A percentile compares a stretch with the other conserved stretches of the same genome.
Conservation (phyloP, 2,329 filamentous ascomycete species). For the Alternaria triticina region DNA sequence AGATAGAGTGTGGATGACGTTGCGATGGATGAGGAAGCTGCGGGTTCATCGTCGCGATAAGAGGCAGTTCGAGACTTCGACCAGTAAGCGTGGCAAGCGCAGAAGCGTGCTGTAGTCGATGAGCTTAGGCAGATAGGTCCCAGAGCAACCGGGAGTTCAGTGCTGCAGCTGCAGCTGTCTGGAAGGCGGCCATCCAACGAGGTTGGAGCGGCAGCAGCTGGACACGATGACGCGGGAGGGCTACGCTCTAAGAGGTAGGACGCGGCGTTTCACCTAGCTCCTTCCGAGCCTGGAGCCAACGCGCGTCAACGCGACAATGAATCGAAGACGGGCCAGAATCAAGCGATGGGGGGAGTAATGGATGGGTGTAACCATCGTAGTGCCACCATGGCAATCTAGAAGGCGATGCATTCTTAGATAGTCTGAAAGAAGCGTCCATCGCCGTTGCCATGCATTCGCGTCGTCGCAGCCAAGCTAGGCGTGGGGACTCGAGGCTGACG, state of each 20-base stretch:
- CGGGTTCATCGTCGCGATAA: conserved; percentile 1
- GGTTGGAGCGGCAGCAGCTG: background rate
- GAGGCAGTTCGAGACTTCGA: background rate
- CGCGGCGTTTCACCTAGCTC: conserved; percentile 24
- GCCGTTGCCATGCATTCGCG: background rate
- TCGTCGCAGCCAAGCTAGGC: background rate
- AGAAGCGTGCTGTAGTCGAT: background rate
- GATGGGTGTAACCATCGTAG: background rate
- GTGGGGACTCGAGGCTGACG: background rate
- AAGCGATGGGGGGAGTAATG: background rate
- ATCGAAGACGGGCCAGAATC: background rate
- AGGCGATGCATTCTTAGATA: background rate
- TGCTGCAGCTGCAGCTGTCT: background rate
- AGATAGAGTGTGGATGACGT: background rate
- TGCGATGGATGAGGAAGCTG: background rate
- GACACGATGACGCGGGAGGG: conserved; percentile 14
- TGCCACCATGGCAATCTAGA: background rate
- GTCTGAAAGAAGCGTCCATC: background rate
- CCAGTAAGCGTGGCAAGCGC: background rate
- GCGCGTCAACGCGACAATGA: conserved; percentile 6
- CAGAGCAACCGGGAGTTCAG: background rate
- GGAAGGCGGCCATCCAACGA: conserved; percentile 1
- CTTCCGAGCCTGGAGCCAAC: conserved; percentile 24
- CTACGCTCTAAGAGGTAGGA: conserved; percentile 12
- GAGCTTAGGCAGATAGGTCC: background rate